A percentile compares a stretch with the other conserved stretches of the same genome.
Evolutionary conservation across 768 basidiomycete species (phyloP).

Genomic region (Exidia glandulosa): DNA sequence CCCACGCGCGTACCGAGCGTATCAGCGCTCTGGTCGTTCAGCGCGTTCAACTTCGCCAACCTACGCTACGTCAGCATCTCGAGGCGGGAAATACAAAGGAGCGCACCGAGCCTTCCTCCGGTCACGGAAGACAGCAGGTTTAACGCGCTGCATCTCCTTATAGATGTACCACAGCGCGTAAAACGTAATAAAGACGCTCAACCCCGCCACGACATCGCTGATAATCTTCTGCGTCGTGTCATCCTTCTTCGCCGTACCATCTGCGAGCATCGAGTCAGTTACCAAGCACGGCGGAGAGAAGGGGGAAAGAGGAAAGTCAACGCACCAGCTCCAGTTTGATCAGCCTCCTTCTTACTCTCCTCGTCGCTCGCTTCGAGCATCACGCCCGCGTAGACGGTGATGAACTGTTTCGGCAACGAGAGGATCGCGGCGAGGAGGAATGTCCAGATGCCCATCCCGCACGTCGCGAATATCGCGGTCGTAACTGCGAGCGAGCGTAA

Average conservation of each 20-base stretch:
- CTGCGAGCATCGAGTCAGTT: too few relatives aligned
- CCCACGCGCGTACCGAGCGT: background rate
- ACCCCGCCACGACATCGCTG: slow-evolving; percentile 52
- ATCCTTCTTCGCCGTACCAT: slow-evolving; percentile 16
- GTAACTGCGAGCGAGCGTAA: slow-evolving; percentile 43
- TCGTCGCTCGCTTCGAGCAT: slow-evolving; percentile 36
- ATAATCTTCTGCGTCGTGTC: slow-evolving; percentile 48
- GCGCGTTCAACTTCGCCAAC: background rate
- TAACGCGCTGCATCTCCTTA: slow-evolving; percentile 55
- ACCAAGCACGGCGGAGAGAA: too few relatives aligned
- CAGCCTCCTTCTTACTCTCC: background rate
- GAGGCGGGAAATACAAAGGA: background rate
- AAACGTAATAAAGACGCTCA: slow-evolving; percentile 63
- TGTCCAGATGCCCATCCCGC: slow-evolving; percentile 72
- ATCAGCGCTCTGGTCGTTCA: background rate
- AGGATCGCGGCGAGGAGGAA: slow-evolving; percentile 73
- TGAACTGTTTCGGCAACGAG: slow-evolving; percentile 82
- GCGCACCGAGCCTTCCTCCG: slow-evolving; percentile 59
- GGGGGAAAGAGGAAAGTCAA: background rate
- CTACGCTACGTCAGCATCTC: background rate
- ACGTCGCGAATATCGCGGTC: slow-evolving; percentile 79
- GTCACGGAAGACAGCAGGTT: slow-evolving; percentile 55
- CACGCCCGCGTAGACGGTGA: slow-evolving; percentile 85
- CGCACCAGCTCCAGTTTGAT: too few relatives aligned
- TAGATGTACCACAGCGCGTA: slow-evolving; percentile 79